Base-by-base conservation (phyloP, 305 asterid genomes). In the Fraxinus latifolia region DNA sequence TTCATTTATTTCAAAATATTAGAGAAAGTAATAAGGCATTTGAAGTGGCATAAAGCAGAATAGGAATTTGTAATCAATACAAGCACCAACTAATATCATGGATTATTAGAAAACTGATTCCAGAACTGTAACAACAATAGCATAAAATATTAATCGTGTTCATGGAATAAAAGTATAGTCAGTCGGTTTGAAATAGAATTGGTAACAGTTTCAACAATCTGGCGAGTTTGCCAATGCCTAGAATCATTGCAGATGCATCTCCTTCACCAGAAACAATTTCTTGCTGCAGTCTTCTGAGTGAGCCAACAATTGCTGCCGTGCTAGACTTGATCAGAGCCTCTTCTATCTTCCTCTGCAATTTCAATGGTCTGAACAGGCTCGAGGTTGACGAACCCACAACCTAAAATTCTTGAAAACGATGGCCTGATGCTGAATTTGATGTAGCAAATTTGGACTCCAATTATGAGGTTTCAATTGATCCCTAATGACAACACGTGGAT, bases 241-340 rank as follows among this genome's bases (percentile, higher is more conserved):
- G 9, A 3, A 72, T 79, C 79, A 81, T 62, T 15, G 74, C 84
- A 12, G 90, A 80, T 15, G 82, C 70, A 6, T 85, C 68, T 21
- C 84, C 82, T 72, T 67, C 83, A 17, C 25, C 81, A 0, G 68
- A 60, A 14, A 25, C 82, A 6, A 70, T 73, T 79, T 67, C 79
- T 55, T 84, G 82, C 55, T 86, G 83, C 39, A 86, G 77, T 71
- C 85, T 77, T 37, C 78, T 50, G 33, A 88, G 50, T 23, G 78
- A 83, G 71, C 85, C 85, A 14, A 85, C 85, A 27, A 88, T 85
- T 19, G 87, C 86, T 3, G 86, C 80, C 14, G 87, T 82, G 42
- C 85, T 88, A 0, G 77, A 65, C 71, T 15, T 32, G 1, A n/a
- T 39, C 31, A 19, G 27, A 37, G 27, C 1, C 27, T 7, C 32